These are phyloP conservation scores for Naganishia friedmannii DNA, from an alignment of 768 basidiomycete species.

Conservation along the genomic window DNA sequence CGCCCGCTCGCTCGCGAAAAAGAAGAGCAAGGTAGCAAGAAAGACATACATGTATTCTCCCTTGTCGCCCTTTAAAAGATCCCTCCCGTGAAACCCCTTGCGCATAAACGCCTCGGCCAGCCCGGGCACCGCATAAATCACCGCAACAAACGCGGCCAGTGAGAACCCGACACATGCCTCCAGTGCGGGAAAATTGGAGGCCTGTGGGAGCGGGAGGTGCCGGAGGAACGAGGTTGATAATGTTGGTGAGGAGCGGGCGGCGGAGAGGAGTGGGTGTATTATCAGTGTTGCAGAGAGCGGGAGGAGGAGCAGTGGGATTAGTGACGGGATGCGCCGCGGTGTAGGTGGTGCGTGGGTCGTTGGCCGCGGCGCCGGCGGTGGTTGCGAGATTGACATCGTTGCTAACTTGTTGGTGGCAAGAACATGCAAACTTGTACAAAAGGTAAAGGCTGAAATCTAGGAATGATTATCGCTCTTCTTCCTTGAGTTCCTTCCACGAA, in stretches of 20 bases:
- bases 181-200: conserved; percentile 54
- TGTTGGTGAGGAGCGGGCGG: conserved; percentile 32
- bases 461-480: too few species aligned
- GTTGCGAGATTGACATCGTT: neutral
- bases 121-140: conserved; percentile 74
- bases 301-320: conserved; percentile 32
- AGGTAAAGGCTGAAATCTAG: too few species aligned
- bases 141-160: conserved; percentile 72
- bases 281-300: conserved; percentile 44
- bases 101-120: conserved; percentile 75
- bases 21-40: too few species aligned
- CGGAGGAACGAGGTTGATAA: conserved; percentile 27
- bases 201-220: conserved; percentile 22
- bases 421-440: too few species aligned
- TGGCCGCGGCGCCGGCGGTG: neutral
- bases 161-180: conserved; percentile 80
- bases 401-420: neutral
- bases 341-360: neutral
- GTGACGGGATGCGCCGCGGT: neutral
- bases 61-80: conserved; percentile 72
- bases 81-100: conserved; percentile 78
- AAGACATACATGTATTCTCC: conserved; percentile 28
- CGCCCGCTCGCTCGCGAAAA: too few species aligned
- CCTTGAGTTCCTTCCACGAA: neutral
- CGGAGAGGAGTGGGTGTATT: conserved; percentile 43